Conservation (phyloP, 176 grass and related monocot genomes). For the Eragrostis nindensis region DNA sequence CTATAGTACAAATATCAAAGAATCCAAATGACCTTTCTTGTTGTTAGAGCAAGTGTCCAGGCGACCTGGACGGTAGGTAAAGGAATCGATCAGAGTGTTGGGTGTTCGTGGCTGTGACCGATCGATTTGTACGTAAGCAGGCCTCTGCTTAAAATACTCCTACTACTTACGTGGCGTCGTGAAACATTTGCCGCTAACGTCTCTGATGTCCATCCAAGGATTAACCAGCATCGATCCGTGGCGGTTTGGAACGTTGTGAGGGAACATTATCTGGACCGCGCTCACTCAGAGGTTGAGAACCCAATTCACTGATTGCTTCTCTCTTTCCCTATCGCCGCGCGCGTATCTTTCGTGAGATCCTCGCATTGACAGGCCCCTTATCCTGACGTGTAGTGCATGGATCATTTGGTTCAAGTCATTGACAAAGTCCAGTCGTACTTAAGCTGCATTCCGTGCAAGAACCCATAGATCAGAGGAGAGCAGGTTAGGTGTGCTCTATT, state of each 20-base stretch:
- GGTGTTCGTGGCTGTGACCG: too few species aligned
- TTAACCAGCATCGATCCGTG: not conserved
- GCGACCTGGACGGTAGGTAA: too few species aligned
- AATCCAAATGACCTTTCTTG: too few species aligned
- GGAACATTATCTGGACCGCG: not conserved
- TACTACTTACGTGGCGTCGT: not conserved
- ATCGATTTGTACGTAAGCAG: too few species aligned
- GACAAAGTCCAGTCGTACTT: not conserved
- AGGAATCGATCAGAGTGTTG: too few species aligned
- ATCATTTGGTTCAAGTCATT: not conserved
- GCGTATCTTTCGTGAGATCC: conserved; percentile 27
- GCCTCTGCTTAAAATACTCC: too few species aligned
- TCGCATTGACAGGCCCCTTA: not conserved
- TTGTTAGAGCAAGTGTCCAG: too few species aligned
- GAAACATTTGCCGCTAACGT: conserved; percentile 10
- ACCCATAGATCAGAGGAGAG: not conserved
- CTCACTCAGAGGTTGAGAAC: not conserved
- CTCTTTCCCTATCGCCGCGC: not conserved
- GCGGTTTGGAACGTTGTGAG: conserved; percentile 20
- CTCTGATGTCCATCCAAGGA: not conserved
- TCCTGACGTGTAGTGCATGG: not conserved
- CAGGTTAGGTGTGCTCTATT: not conserved
- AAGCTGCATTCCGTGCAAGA: not conserved
- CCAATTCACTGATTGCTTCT: not conserved
- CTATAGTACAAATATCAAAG: too few species aligned